Base-by-base conservation (phyloP, 805 yeast species). In the Starmerella asiatica region DNA sequence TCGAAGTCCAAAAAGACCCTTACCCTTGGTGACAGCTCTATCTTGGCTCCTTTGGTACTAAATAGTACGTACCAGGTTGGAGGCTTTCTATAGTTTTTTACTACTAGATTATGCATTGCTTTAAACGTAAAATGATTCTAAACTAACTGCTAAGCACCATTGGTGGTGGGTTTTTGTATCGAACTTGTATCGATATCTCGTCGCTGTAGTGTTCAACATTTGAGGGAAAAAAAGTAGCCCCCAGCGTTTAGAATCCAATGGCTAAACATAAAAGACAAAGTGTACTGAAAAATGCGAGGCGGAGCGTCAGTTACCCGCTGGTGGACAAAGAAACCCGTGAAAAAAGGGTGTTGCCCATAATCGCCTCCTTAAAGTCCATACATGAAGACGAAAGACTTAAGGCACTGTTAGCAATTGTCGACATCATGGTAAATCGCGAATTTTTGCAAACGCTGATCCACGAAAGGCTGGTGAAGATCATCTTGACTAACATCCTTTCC, bases 351-450 rank as follows among this genome's bases (percentile, higher is more conserved):
- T 55, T 72, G 24, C 91, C 94, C 1, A 61, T 86, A 46, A 63
- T 85, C 17, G 67, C 70, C 40, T 75, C 81, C 50, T 62, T 86
- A 41, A 62, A 70, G 37, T 71, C 84, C 3, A 59, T 73, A 1
- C 65, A 73, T 6, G 71, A 81, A 2, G 76, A 77, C 53, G 95
- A 86, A 44, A 69, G 83, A 43, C 68, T 80, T 0, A 73, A 79
- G 73, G 88, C 94, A 1, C 58, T 85, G 17, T 71, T 77, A 9
- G 76, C 91, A 3, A 73, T 85, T 31, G 67, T 77, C 15, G 73
- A 79, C 1, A 59, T 86, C 43, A 69, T 78, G 43, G 93, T 80
- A 43, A 91, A 83, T 50, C 59, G 70, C 1, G 62, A 66, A 29
- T 63, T 79, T 63, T 70, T 95, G 47, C 62, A 66, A 38, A 37